Evolutionary conservation across 345 rosid genomes (phyloP), one percentile per base, ranked within the genome.

Genomic region (Euphorbia peplus): DNA sequence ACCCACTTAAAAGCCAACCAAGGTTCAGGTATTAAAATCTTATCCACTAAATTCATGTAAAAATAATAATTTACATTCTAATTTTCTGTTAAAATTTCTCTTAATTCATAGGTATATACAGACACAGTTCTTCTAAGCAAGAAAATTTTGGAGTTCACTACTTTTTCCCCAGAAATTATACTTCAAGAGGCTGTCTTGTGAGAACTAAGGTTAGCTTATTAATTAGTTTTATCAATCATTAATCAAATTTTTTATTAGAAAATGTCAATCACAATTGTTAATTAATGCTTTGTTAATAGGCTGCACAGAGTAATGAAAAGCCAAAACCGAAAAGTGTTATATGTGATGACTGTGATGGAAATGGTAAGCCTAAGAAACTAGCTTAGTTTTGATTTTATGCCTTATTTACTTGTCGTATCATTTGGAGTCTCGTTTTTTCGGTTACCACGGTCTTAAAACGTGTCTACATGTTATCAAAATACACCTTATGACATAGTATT

Each of bases 341-440:
- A 0, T 83, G 87, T 71, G 54, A 39, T 58, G 75, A 82, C 53
- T 83, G 86, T 60, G 81, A 82, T 58, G 90, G 86, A 60, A 82
- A 82, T 60, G 87, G 86, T 78, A 77, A 68, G n/a, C n/a, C 71
- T 12, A 7, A 2, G 2, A 48, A 48, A 48, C 12, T 14, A 14
- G 53, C 21, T 48, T 14, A 0, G 7, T 21, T 32, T 32, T 32
- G 3, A 2, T 2, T 32, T 32, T 32, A 32, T 32, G 6, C 6
- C 6, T 32, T 32, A 32, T 32, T 32, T 32, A 32, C 3, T 32
- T 32, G 3, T 32, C 37, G 37, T 3, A 32, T 32, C n/a, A 32
- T 56, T 56, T 55, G 10, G 5, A 56, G 13, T 26, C 46, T 7
- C 29, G 18, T n/a, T 6, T 12, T 21, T n/a, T n/a, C n/a, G n/a